Evolutionary conservation across 1,284 basidiomycete genomes (phyloP), one percentile per base, ranked within the genome.

Genomic region (Tremellales sp.): DNA sequence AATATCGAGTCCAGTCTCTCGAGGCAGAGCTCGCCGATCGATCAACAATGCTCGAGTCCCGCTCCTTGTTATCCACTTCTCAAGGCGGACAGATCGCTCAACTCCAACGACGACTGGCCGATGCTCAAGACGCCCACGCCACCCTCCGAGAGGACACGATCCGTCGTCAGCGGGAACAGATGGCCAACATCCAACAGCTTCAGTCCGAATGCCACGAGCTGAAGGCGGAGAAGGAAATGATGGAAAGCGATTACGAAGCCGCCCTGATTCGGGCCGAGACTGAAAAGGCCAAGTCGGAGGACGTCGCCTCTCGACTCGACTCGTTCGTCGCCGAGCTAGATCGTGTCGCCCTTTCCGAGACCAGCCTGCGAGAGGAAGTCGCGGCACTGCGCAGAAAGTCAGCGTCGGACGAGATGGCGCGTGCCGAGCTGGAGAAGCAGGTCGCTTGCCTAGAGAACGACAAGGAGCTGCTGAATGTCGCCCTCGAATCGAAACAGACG

Each of bases 391-490:
- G 51, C 36, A 23, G 39, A 7, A 19, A 27, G 12, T 61, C 59
- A 2, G 45, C 59, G 0, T 33, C 26, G 15, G 51, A 48, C 4
- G 56, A 56, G 37, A 22, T 67, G 4, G 41, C 44, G 13, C 27
- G 41, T 13, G 43, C 54, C 4, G 55, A 62, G 24, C 35, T 62
- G 43, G 53, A 55, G 39, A 61, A 61, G 53, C 50, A 51, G 43
- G 22, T 62, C 0, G 45, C 46, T 25, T 22, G 25, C 29, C 43
- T 65, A 17, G 57, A 59, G 43, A 51, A 65, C 35, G 65, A 67
- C 31, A 62, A 62, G 48, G 62, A 64, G 50, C 37, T 67, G 36
- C 42, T 65, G 45, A 64, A 67, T 40, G 59, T 64, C 8, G 64
- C 63, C n/a, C 46, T 67, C 43, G 64, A 65, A 24, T 57, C 54